Evolutionary conservation across 2,329 filamentous ascomycete genomes (phyloP), one percentile per base, ranked within the genome.

Genomic region (Colletotrichum sp.): DNA sequence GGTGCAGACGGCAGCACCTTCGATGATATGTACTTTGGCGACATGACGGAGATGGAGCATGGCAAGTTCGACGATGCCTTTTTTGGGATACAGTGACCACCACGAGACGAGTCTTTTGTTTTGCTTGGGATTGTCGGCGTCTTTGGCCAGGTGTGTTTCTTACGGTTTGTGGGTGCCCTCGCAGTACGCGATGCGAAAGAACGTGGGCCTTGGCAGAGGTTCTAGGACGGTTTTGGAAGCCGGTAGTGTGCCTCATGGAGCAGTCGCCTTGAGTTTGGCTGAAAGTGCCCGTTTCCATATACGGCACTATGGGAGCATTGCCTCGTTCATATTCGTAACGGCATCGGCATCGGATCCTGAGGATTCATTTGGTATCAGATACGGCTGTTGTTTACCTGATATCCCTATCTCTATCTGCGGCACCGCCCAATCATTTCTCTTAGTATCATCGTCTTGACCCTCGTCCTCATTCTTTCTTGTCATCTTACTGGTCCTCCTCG

Each of bases 11-110:
- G 84, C 77, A 85, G 83, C 52, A 87, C 87, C 32, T 91, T 91
- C 76, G 87, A 91, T 75, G 87, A 90, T 75, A 81, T 91, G 74
- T 90, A 87, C 77, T 88, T 87, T 24, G 83, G 83, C 67, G 83
- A 83, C 73, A 84, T 80, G 9, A 86, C 86, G 74, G 85, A 87
- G 67, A 83, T 87, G 78, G 85, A 85, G 69, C 85, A 87, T 78
- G 85, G 84, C 9, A 86, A 88, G 64, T 89, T 88, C 73, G 88
- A 91, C 75, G 82, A 86, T 26, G 82, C 84, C 5, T 90, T 86
- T 75, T 90, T 90, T 77, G 85, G 83, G 8, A 80, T 88, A 26
- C 36, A 75, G 36, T 76, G 55, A 34, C 36, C 32, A 13, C 6
- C 10, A 15, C 21, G 26, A 48, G 28, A 58, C 9, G 18, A 32